Evolutionary conservation across 2,329 filamentous ascomycete genomes (phyloP).

Genomic region (Aspergillus alliaceus): DNA sequence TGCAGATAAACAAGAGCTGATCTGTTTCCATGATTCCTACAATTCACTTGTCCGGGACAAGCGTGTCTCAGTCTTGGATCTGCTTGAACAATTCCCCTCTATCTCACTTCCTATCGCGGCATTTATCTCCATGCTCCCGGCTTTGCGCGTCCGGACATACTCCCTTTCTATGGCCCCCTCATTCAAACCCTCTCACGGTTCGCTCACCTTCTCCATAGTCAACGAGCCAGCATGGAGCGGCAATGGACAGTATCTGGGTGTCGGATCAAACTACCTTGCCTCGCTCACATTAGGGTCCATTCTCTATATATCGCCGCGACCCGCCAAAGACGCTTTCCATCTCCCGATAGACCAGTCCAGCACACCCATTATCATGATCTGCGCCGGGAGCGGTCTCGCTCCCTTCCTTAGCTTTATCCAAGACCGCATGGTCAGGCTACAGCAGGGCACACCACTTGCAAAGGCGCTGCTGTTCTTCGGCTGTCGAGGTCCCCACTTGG

Average conservation of each 20-base stretch:
- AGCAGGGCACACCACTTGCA: constrained; percentile 38
- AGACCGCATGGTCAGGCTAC: constrained; percentile 44
- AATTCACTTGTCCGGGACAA: too few relatives aligned
- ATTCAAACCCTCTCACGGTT: constrained; percentile 53
- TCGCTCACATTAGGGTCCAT: constrained; percentile 32
- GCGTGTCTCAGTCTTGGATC: too few relatives aligned
- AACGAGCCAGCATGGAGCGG: constrained; percentile 53
- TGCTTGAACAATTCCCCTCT: constrained; percentile 63
- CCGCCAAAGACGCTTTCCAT: constrained; percentile 34
- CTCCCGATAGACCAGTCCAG: constrained; percentile 30
- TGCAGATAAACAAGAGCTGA: neutral
- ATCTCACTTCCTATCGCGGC: constrained; percentile 62
- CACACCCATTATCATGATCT: constrained; percentile 40
- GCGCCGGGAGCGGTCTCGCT: constrained; percentile 54
- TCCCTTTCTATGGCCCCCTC: too few relatives aligned
- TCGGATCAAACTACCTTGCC: constrained; percentile 61
- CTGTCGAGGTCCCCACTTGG: constrained; percentile 16
- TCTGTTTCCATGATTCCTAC: too few relatives aligned
- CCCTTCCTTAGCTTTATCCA: constrained; percentile 64
- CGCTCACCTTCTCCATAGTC: constrained; percentile 68
- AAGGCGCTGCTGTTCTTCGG: constrained; percentile 35
- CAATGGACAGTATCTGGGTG: constrained; percentile 54
- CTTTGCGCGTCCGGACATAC: constrained; percentile 56
- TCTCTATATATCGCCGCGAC: constrained; percentile 22
- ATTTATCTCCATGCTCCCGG: constrained; percentile 72